A percentile compares a stretch with the other conserved stretches of the same genome.
These are phyloP conservation scores for Neurospora sp. DNA, from an alignment of 495 filamentous ascomycete species.

Conservation along the genomic window DNA sequence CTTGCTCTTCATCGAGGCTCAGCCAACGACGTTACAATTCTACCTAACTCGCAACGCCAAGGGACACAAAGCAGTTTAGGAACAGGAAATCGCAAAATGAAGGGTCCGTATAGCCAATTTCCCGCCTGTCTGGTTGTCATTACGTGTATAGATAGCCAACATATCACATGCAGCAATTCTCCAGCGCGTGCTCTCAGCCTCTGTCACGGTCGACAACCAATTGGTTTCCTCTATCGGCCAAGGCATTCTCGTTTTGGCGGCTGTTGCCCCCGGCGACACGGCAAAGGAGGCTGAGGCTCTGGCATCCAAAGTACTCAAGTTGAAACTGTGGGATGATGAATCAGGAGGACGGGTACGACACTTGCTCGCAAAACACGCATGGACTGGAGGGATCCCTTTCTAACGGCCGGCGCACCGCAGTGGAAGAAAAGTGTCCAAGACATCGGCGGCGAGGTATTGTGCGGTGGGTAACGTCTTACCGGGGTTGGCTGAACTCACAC, in stretches of 20 bases:
- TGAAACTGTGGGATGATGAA: constrained; percentile 81
- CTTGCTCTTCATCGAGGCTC: not conserved
- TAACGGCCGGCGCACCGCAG: constrained; percentile 28
- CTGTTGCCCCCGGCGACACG: constrained; percentile 82
- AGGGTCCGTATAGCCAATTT: constrained; percentile 11
- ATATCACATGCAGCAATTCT: constrained; percentile 58
- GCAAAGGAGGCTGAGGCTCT: constrained; percentile 77
- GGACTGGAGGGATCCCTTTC: not conserved
- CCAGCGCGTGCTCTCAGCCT: constrained; percentile 90
- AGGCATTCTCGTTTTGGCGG: constrained; percentile 85
- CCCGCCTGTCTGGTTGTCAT: constrained; percentile 1
- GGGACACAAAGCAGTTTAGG: not conserved
- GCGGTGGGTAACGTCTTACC: constrained; percentile 47
- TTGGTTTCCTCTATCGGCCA: constrained; percentile 82
- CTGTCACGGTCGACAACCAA: constrained; percentile 92
- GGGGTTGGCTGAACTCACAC: not conserved
- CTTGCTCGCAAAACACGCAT: not conserved
- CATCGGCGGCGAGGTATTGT: constrained; percentile 81
- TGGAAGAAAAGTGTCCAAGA: constrained; percentile 87
- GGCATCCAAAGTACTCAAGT: constrained; percentile 76
- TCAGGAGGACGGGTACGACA: constrained; percentile 47
- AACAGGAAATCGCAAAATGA: constrained; percentile 12
- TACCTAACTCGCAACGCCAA: not conserved
- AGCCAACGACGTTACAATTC: not conserved
- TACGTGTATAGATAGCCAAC: not conserved